These are phyloP conservation scores for Bonia amplexicaulis DNA, from an alignment of 176 grass and related monocot genomes.

Conservation along the genomic window DNA sequence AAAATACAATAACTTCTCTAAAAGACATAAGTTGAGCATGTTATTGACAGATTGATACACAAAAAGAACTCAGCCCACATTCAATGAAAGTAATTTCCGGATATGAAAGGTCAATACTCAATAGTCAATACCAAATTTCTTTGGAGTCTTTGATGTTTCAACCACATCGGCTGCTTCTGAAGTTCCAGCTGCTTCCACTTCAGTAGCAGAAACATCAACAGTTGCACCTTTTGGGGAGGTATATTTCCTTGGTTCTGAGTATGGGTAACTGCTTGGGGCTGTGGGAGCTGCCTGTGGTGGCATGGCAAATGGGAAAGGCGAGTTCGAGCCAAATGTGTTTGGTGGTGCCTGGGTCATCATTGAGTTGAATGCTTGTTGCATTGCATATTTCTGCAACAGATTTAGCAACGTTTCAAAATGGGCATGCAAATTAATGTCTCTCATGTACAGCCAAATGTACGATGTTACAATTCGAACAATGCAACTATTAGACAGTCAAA, in stretches of 20 bases:
- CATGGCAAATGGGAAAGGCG: constrained; percentile 75
- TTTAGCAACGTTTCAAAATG: constrained; percentile 1
- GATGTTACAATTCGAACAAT: not conserved
- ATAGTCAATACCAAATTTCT: constrained; percentile 82
- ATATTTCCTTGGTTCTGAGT: constrained; percentile 38
- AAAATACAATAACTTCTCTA: not conserved
- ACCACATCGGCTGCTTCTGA: constrained; percentile 45
- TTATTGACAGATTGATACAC: not conserved
- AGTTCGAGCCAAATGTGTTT: constrained; percentile 59
- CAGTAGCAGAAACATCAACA: constrained; percentile 64
- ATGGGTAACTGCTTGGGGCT: constrained; percentile 46
- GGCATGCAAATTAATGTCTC: not conserved
- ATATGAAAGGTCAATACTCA: constrained; percentile 36
- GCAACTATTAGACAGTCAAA: not conserved
- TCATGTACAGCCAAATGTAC: not conserved
- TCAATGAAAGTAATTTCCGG: not conserved
- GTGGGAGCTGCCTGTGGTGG: constrained; percentile 42
- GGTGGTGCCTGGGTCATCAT: constrained; percentile 86
- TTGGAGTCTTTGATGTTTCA: constrained; percentile 44
- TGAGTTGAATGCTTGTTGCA: constrained; percentile 90
- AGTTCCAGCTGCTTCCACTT: constrained; percentile 50
- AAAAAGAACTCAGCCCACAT: not conserved
- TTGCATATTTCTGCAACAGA: constrained; percentile 61
- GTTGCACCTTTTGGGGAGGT: constrained; percentile 37
- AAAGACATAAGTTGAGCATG: not conserved